A percentile compares a stretch with the other conserved stretches of the same genome.
These are phyloP conservation scores for Chlorella sorokiniana DNA, from an alignment of 139 green algal genomes.

Conservation along the genomic window DNA sequence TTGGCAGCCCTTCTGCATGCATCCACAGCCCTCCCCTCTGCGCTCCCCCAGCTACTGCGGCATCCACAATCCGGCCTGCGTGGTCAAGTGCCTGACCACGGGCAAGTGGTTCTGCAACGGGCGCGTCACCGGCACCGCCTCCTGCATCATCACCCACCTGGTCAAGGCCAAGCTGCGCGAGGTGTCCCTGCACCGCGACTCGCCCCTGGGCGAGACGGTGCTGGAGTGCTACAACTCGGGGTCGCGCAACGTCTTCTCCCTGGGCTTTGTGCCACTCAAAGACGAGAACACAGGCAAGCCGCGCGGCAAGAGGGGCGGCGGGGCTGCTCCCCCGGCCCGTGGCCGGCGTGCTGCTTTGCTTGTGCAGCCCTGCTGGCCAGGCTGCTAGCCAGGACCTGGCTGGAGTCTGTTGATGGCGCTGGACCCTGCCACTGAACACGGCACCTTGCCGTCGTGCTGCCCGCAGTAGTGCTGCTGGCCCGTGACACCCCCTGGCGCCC, in stretches of 20 bases:
- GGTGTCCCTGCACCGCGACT: conserved; percentile 90
- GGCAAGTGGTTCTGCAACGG: conserved; percentile 98
- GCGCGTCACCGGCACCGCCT: conserved; percentile 69
- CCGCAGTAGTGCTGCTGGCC: conserved; percentile 88
- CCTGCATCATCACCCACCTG: conserved; percentile 92
- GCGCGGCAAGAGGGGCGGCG: not conserved
- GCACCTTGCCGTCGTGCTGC: not conserved
- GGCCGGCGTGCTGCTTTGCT: not conserved
- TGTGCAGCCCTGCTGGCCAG: not conserved
- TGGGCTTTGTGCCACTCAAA: conserved; percentile 94
- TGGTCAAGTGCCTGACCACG: conserved; percentile 90
- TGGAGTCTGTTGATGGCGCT: no score
- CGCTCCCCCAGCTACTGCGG: conserved; percentile 87
- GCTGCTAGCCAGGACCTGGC: not conserved
- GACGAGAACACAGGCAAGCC: conserved; percentile 48
- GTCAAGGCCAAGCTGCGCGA: conserved; percentile 71
- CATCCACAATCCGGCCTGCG: conserved; percentile 84
- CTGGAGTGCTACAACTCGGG: conserved; percentile 97
- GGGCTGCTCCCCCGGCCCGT: no score
- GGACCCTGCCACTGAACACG: not conserved
- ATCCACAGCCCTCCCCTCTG: not conserved
- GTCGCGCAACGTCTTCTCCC: conserved; percentile 91
- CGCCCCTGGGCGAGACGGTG: conserved; percentile 90
- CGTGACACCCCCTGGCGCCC: conserved; percentile 78
- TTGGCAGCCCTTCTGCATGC: not conserved